Percentiles rank a stretch among this genome's conserved stretches.
phyloP scores from a whole-genome alignment of 306 rosid genomes.

The Begonia masoniana region DNA sequence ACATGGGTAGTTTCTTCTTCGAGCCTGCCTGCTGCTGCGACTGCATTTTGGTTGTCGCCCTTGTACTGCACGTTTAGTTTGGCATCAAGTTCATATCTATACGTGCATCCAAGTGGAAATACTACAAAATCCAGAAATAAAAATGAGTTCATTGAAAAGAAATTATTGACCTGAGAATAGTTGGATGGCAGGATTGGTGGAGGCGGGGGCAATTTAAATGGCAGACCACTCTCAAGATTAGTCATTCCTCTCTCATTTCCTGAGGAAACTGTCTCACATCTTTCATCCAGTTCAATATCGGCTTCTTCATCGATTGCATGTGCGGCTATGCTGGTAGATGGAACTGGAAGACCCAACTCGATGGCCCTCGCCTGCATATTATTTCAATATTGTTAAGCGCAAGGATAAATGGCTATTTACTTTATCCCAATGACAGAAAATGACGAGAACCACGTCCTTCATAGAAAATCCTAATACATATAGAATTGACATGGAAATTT shows the following conservation, averaged over 20 bases:
- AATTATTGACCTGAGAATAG: conserved; percentile 40
- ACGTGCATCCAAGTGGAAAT: too few relatives aligned
- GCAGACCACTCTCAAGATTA: conserved; percentile 12
- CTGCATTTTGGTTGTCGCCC: conserved; percentile 45
- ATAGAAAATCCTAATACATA: too few relatives aligned
- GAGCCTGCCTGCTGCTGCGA: conserved; percentile 30
- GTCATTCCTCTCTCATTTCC: conserved; percentile 30
- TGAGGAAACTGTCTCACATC: conserved; percentile 14
- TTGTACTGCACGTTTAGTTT: conserved; percentile 42
- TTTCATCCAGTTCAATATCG: conserved; percentile 48
- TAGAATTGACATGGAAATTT: too few relatives aligned
- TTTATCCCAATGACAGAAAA: too few relatives aligned
- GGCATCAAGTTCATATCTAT: conserved; percentile 7
- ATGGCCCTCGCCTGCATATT: conserved; percentile 35
- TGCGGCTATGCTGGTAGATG: conserved; percentile 80
- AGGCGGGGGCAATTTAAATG: conserved; percentile 45
- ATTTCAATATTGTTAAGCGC: too few relatives aligned
- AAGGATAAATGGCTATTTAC: too few relatives aligned
- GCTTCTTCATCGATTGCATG: conserved; percentile 64
- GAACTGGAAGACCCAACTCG: conserved; percentile 36
- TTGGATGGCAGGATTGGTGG: conserved; percentile 26
- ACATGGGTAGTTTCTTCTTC: conserved; percentile 28
- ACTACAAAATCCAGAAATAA: not conserved
- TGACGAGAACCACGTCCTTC: too few relatives aligned
- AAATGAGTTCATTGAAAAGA: not conserved